Conservation (phyloP, 208 protist species). For the Acanthamoeba lenticulata region DNA sequence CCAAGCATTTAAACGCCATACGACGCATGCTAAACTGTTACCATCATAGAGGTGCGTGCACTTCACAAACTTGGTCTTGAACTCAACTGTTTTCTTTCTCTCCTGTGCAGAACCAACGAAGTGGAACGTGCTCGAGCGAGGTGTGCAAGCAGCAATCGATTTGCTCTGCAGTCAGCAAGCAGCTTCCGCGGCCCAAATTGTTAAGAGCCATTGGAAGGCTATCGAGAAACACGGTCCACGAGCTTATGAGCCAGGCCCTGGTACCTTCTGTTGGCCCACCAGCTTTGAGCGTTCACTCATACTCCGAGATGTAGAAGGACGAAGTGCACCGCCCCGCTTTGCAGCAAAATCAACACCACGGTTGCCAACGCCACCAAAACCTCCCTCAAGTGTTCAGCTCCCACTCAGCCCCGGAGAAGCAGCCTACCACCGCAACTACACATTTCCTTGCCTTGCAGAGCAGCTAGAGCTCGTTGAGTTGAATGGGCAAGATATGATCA, state of each 20-base stretch:
- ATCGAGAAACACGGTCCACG: not conserved
- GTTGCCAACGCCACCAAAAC: too few species aligned
- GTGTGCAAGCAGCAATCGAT: not conserved
- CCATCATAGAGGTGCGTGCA: not conserved
- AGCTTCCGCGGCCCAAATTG: not conserved
- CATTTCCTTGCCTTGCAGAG: not conserved
- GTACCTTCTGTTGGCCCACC: not conserved
- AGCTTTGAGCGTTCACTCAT: not conserved
- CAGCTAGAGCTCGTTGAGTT: not conserved
- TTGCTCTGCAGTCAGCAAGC: not conserved
- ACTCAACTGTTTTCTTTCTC: not conserved
- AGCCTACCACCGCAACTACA: not conserved
- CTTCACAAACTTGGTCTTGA: not conserved
- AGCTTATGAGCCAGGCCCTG: not conserved
- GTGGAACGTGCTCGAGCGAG: not conserved
- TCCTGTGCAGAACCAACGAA: not conserved
- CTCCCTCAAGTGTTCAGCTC: too few species aligned
- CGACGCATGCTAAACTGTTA: not conserved
- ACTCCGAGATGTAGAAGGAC: not conserved
- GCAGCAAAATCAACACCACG: not conserved
- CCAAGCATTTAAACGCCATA: not conserved
- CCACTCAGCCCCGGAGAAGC: not conserved
- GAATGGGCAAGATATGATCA: not conserved
- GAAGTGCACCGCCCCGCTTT: not conserved
- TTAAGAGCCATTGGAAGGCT: not conserved